phyloP scores from a whole-genome alignment of 192 early-diverging fungal species.

The Oehlia diaphana region DNA sequence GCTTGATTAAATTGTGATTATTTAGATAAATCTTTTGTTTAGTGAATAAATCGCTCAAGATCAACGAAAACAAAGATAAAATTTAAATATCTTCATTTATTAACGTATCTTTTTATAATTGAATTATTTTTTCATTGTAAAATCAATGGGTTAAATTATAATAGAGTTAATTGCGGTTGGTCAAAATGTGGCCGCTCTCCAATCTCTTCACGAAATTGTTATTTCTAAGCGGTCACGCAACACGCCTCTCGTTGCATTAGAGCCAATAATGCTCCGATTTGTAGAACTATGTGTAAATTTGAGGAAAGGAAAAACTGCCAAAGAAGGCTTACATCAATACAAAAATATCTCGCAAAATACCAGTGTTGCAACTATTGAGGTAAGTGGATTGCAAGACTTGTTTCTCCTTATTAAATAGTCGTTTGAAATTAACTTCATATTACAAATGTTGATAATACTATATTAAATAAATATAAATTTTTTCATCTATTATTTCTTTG shows the following conservation, averaged over 20 bases:
- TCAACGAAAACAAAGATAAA: too few species aligned
- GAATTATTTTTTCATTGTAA: constrained; percentile 3
- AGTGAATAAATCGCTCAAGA: too few species aligned
- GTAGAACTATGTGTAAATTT: constrained; percentile 88
- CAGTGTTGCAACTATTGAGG: constrained; percentile 86
- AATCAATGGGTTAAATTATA: constrained; percentile 20
- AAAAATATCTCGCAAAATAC: constrained; percentile 98
- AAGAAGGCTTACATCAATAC: constrained; percentile 96
- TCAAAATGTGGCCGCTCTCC: constrained; percentile 81
- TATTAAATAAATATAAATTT: not conserved
- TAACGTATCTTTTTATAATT: too few species aligned
- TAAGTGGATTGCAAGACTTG: constrained; percentile 28
- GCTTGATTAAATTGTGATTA: too few species aligned
- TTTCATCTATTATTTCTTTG: not conserved
- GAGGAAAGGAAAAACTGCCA: constrained; percentile 86
- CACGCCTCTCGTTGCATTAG: constrained; percentile 74
- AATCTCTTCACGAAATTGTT: constrained; percentile 89
- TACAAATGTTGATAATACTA: not conserved
- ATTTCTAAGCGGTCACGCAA: constrained; percentile 86
- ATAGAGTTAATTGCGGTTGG: constrained; percentile 81
- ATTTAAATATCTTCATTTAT: not conserved
- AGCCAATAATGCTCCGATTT: constrained; percentile 94
- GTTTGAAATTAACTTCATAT: not conserved
- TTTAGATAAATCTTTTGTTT: too few species aligned
- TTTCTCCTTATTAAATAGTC: too few species aligned